Conservation (phyloP, 805 yeast species). For the Kodamaea lidongshanica region DNA sequence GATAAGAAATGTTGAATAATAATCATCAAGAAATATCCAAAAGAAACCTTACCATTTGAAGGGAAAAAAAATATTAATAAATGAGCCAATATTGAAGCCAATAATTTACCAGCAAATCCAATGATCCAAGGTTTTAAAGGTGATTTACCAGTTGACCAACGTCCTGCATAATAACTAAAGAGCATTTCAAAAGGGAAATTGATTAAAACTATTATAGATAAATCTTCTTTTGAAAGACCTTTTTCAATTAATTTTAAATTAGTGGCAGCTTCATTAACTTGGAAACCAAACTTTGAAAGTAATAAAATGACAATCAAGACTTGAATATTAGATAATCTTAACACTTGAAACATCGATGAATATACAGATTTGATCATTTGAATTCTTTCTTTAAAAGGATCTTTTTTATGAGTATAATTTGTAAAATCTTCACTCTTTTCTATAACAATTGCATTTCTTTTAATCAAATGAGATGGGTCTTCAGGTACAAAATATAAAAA, state of each 20-base stretch:
- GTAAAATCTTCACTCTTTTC: slow-evolving; percentile 14
- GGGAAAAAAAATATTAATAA: slow-evolving; percentile 72
- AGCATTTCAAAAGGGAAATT: slow-evolving; percentile 95
- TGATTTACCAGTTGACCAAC: slow-evolving; percentile 78
- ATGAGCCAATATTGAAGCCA: slow-evolving; percentile 73
- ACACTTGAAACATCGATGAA: slow-evolving; percentile 58
- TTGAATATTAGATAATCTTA: slow-evolving; percentile 65
- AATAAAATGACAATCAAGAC: slow-evolving; percentile 69
- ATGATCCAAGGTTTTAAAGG: slow-evolving; percentile 85
- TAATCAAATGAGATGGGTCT: slow-evolving; percentile 50
- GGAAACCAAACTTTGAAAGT: slow-evolving; percentile 84
- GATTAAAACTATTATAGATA: slow-evolving; percentile 85
- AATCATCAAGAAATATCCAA: slow-evolving; percentile 58
- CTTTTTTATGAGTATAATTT: slow-evolving; percentile 16
- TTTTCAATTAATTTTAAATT: slow-evolving; percentile 84
- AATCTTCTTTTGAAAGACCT: slow-evolving; percentile 88
- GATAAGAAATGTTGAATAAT: slow-evolving; percentile 78
- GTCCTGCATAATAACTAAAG: slow-evolving; percentile 92
- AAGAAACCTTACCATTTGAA: slow-evolving; percentile 38
- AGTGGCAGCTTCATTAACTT: slow-evolving; percentile 93
- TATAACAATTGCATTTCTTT: slow-evolving; percentile 20
- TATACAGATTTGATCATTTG: slow-evolving; percentile 49
- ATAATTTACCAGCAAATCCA: slow-evolving; percentile 77
- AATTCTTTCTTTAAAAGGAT: slow-evolving; percentile 13
- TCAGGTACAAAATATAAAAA: slow-evolving; percentile 62